Evolutionary conservation across 1,284 basidiomycete genomes (phyloP).

Genomic region (Trametes sp.): DNA sequence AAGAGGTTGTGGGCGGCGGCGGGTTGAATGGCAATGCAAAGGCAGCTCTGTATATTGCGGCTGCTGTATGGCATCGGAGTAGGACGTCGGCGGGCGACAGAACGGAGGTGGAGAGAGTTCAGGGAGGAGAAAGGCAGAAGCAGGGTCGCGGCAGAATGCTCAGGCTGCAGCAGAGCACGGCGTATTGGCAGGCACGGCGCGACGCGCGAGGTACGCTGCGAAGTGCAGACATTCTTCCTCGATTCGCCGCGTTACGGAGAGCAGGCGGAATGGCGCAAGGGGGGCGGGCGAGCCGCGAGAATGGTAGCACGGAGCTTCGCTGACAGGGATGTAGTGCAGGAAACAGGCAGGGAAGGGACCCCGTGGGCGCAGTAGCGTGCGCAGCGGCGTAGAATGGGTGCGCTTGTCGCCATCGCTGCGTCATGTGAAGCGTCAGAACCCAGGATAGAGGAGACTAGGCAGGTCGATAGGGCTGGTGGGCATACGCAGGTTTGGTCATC

Average conservation of each 20-base stretch:
- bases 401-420: slow-evolving; percentile 3
- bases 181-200: background rate
- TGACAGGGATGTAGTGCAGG: slow-evolving; percentile 9
- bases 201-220: background rate
- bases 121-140: background rate
- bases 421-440: slow-evolving; percentile 1
- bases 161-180: background rate
- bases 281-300: background rate
- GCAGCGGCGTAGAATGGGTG: background rate
- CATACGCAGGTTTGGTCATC: slow-evolving; percentile 5
- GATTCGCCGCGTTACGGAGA: slow-evolving; percentile 19
- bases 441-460: slow-evolving; percentile 10
- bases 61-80: background rate
- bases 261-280: slow-evolving; percentile 11
- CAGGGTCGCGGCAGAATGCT: slow-evolving; percentile 3
- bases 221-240: background rate
- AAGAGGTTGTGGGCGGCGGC: background rate
- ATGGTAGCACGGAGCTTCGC: slow-evolving; percentile 4
- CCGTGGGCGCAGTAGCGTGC: background rate
- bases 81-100: background rate
- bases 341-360: slow-evolving; percentile 1
- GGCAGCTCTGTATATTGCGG: background rate
- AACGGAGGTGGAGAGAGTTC: background rate
- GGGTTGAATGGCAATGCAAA: background rate
- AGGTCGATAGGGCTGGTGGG: background rate